Conservation (phyloP, 2,329 filamentous ascomycete species). For the Pseudogymnoascus sp. region DNA sequence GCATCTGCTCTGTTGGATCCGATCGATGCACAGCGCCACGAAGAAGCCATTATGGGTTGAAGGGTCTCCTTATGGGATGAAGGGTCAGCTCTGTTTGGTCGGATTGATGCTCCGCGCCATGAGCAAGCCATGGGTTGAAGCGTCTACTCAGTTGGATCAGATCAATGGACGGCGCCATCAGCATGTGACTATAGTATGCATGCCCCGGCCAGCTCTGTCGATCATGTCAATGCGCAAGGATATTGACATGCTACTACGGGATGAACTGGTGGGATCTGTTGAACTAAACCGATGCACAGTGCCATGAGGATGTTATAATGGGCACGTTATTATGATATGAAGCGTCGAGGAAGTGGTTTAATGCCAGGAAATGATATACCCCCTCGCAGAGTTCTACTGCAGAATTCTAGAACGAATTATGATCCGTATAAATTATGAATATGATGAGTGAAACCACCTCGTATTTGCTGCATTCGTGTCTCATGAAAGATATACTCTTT, state of each 20-base stretch:
- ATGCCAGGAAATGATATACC: conserved; percentile 3
- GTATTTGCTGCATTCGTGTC: neutral
- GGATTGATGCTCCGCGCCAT: too few species aligned
- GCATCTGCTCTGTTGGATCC: neutral
- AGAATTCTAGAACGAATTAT: neutral
- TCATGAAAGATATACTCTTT: neutral
- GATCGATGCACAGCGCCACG: neutral
- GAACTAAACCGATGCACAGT: neutral
- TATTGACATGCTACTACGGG: neutral
- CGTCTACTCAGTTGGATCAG: neutral
- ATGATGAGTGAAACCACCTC: neutral
- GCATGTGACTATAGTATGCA: too few species aligned
- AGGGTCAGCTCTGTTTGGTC: too few species aligned
- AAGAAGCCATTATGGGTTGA: too few species aligned
- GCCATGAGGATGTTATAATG: neutral
- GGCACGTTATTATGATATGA: neutral
- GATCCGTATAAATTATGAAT: neutral
- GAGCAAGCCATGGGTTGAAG: too few species aligned
- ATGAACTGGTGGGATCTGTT: neutral
- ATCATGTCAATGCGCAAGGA: neutral
- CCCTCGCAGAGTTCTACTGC: neutral
- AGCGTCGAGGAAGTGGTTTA: neutral
- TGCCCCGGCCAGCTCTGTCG: too few species aligned
- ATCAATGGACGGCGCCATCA: neutral
- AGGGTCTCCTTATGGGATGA: too few species aligned